Evolutionary conservation across 2,329 filamentous ascomycete genomes (phyloP), one percentile per base, ranked within the genome.

Genomic region (Hypoxylon sp.): DNA sequence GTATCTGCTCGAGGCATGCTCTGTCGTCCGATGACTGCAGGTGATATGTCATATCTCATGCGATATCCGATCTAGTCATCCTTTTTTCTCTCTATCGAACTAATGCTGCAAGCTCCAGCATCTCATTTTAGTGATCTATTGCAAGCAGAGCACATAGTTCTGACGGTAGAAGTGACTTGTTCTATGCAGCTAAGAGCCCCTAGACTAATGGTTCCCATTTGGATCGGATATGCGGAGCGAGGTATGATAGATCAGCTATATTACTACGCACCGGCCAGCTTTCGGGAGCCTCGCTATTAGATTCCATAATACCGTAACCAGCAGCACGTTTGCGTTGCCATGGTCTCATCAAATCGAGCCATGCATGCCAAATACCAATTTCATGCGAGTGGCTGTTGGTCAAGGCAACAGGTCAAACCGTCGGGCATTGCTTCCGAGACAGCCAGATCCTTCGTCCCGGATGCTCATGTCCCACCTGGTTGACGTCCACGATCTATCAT

Each of bases 21-120:
- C 1, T 44, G 6, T n/a, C 31, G 17, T 55, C 32, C 11, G 27
- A 58, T 27, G n/a, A 10, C 44, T 56, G 37, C 27, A 46, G 8
- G 53, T 52, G 66, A 66, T 59, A 53, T 57, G 17, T 69, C 67
- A 63, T 32, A 60, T 66, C 35, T 63, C 48, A 65, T 39, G 15
- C 15, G 35, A 42, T 62, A 48, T 55, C 10, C 58, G 58, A 69
- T 69, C 51, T 56, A n/a, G 48, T 17, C 37, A 35, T 31, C 31
- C 24, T 27, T 11, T 5, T 8, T 10, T n/a, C n/a, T n/a, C n/a
- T n/a, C n/a, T 48, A 39, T 29, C 32, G 31, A 27, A 8, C 24
- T n/a, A 35, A 58, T n/a, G 15, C 46, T 29, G 6, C 27, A 37
- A 39, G 4, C 19, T 59, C n/a, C 15, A 3, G 39, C 10, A 50